Evolutionary conservation across 2,329 filamentous ascomycete genomes (phyloP), one percentile per base, ranked within the genome.

Genomic region (Bertia moriformis): DNA sequence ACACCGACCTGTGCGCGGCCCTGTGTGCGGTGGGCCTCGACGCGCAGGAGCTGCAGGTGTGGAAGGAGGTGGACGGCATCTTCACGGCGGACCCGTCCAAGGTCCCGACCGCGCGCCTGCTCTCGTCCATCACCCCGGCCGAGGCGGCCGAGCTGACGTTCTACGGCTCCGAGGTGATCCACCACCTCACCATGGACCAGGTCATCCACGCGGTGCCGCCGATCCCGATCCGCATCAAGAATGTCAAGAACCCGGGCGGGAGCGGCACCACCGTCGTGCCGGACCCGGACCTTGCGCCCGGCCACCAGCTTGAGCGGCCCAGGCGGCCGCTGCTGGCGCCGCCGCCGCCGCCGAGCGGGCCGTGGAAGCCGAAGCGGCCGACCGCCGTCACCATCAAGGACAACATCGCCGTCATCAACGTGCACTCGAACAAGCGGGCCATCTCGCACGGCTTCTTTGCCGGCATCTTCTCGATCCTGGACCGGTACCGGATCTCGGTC

Each of bases 121-220:
- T 98, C 35, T 64, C 79, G 10, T 79, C 80, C 40, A 94, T 98
- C 55, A 95, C 89, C 3, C 91, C 91, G 0, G 82, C 86, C 7
- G 91, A 98, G 60, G 91, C 91, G 2, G 89, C 91, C 12, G 91
- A 98, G 59, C 67, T 98, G 63, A 96, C 91, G 2, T 91, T 89
- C 53, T 91, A 89, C 56, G 84, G 84, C 44, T 88, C 88, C 44
- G 91, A 98, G 59, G 91, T 98, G 54, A 98, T 98, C 49, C 91
- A 98, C 57, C 91, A 94, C 47, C 82, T 95, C 55, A 98, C 91
- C 50, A 96, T 98, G 88, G 89, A 96, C 62, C 91, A 96, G 61
- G 78, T 81, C 46, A 87, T 91, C 54, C 83, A 84, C 51, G 84
- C 84, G n/a, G 61, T 66, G 18, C 76, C 76, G 1, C 78, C 80